Evolutionary conservation across 768 basidiomycete genomes (phyloP), one percentile per base, ranked within the genome.

Genomic region (Hypholoma fasciculare): DNA sequence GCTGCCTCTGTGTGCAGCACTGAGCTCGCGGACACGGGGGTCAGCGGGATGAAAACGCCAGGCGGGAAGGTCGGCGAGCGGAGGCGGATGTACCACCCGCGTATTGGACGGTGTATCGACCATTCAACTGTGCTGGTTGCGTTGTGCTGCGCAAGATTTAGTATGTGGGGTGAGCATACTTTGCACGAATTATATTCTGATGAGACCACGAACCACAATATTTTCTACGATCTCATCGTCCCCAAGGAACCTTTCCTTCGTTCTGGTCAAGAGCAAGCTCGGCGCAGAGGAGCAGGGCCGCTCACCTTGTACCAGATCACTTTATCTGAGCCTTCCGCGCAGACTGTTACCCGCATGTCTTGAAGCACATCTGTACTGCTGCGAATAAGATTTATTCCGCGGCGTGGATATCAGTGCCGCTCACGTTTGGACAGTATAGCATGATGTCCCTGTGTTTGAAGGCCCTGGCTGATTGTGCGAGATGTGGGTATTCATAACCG

Each of bases 1-100:
- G 83, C 77, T 4, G 80, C 85, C 6, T 85, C 80, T 7, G 72
- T 71, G 59, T 83, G 79, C 58, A 81, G 73, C 0, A 78, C 77
- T 0, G 82, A 79, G 26, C 71, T 70, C 23, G 71, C 73, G 3
- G 81, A 71, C 0, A 86, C 73, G 8, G 86, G 84, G 20, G 76
- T 72, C 7, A 87, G 66, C 1, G 84, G 78, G 27, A 87, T 87
- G 60, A 77, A 84, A 11, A 79, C 76, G 3, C 81, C 78, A 12
- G 83, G 86, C 0, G 89, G 87, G 61, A 92, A 92, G 4, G 78
- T 64, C 0, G 92, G 91, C 2, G 89, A 75, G 37, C 88, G 82
- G 23, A 94, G 74, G 42, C 88, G 88, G 58, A 94, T 85, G 70
- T 93, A 94, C 92, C 92, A 94, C 46, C 92, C 92, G 27, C 88